Evolutionary conservation across 2,329 filamentous ascomycete species (phyloP).

Genomic region (Paecilomyces formosus): DNA sequence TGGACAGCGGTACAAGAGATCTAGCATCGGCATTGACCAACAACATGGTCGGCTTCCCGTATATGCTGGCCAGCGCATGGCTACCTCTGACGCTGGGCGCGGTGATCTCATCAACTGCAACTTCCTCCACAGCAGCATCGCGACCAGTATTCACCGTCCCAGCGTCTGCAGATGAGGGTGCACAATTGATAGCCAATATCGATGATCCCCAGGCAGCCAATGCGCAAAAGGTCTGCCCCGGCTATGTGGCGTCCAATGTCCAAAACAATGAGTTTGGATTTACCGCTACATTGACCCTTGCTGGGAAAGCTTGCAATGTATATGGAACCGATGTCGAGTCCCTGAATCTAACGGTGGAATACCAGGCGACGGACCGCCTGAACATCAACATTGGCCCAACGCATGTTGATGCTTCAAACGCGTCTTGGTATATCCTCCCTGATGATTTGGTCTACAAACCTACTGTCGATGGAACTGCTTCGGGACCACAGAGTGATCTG

Average conservation of each 20-base stretch:
- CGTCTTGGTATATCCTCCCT: conserved; percentile 60
- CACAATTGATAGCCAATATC: conserved; percentile 54
- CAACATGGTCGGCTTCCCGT: conserved; percentile 15
- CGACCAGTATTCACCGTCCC: conserved; percentile 40
- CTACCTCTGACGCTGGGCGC: conserved; percentile 18
- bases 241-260: conserved; percentile 49
- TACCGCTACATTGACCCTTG: conserved; percentile 45
- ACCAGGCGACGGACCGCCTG: conserved; percentile 58
- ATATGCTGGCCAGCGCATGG: conserved; percentile 15
- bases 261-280: conserved; percentile 41
- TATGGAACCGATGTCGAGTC: conserved; percentile 69
- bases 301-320: conserved; percentile 56
- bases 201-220: conserved; percentile 56
- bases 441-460: conserved; percentile 57
- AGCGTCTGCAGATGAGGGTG: conserved; percentile 38
- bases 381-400: conserved; percentile 64
- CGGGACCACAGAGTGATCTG: conserved; percentile 34
- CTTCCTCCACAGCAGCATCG: conserved; percentile 9
- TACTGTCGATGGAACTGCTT: conserved; percentile 34
- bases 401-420: conserved; percentile 53
- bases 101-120: conserved; percentile 10
- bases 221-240: conserved; percentile 56
- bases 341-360: conserved; percentile 61
- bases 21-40: background rate
- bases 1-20: background rate